A percentile compares a stretch with the other conserved stretches of the same genome.
These are phyloP conservation scores for Aspergillus fijiensis DNA, from an alignment of 2,329 filamentous ascomycete species.

Conservation along the genomic window DNA sequence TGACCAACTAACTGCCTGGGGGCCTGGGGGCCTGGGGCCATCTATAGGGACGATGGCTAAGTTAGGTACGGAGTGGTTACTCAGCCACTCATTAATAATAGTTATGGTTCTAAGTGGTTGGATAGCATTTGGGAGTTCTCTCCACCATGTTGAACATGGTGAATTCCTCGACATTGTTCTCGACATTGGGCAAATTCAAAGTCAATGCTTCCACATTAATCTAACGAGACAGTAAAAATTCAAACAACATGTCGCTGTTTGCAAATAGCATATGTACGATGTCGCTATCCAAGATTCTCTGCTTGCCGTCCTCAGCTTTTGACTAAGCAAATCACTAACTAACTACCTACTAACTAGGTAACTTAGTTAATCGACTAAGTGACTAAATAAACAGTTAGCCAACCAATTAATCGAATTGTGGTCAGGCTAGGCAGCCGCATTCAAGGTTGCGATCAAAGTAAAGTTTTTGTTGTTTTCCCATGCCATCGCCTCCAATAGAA, in stretches of 20 bases:
- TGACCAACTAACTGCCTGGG: not conserved
- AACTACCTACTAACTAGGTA: not conserved
- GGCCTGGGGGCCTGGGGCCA: not conserved
- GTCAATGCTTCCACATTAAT: too few species aligned
- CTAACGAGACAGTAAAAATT: too few species aligned
- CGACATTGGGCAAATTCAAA: too few species aligned
- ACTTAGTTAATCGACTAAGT: not conserved
- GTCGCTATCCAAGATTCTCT: not conserved
- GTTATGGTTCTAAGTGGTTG: not conserved
- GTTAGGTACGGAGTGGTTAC: not conserved
- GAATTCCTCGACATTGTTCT: too few species aligned
- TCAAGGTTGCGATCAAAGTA: not conserved
- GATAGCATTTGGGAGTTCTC: too few species aligned
- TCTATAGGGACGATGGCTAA: not conserved
- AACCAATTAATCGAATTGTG: not conserved
- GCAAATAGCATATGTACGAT: not conserved
- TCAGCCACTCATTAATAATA: not conserved
- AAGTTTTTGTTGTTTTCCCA: not conserved
- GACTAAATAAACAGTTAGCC: not conserved
- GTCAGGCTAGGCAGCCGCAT: constrained; percentile 2
- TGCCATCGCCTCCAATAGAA: not conserved
- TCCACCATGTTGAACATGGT: too few species aligned
- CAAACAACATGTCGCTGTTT: not conserved
- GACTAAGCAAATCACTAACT: too few species aligned
- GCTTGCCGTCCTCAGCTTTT: not conserved